Conservation (phyloP, 2,329 filamentous ascomycete genomes). For the Chrysosporium keratinophilum region DNA sequence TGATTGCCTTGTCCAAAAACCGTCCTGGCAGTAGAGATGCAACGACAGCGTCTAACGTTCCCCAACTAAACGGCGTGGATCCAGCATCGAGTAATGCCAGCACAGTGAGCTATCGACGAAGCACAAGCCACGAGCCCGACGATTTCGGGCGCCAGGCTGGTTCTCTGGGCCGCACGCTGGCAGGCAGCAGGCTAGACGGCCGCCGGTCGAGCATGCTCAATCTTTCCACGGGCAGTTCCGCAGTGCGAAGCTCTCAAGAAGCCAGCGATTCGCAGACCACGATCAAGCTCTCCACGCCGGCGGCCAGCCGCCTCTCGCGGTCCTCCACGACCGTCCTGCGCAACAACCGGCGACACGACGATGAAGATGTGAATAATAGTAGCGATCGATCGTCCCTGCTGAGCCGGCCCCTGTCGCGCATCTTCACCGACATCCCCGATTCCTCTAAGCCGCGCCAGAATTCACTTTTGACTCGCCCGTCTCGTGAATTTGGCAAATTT, state of each 20-base stretch:
- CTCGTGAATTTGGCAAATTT: slow-evolving; percentile 11
- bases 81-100: slow-evolving; percentile 21
- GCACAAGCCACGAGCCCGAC: slow-evolving; percentile 32
- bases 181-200: slow-evolving; percentile 26
- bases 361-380: slow-evolving; percentile 30
- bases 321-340: slow-evolving; percentile 29
- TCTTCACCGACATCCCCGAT: slow-evolving; percentile 31
- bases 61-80: slow-evolving; percentile 21
- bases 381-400: slow-evolving; percentile 23
- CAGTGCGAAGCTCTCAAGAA: slow-evolving; percentile 19
- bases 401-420: slow-evolving; percentile 33
- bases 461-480: neutral
- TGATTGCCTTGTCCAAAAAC: slow-evolving; percentile 20
- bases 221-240: slow-evolving; percentile 20
- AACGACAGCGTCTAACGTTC: slow-evolving; percentile 16
- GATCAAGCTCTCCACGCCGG: slow-evolving; percentile 23
- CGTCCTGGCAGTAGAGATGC: slow-evolving; percentile 26
- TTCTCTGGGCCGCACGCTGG: slow-evolving; percentile 21
- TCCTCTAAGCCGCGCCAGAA: neutral
- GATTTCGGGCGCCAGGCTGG: slow-evolving; percentile 19
- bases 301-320: slow-evolving; percentile 32
- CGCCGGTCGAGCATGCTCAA: slow-evolving; percentile 32
- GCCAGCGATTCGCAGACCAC: slow-evolving; percentile 23
- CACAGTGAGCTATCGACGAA: slow-evolving; percentile 28
- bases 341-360: slow-evolving; percentile 26